Conservation (phyloP, 176 grass and related monocot species). For the Tuctoria greenei region DNA sequence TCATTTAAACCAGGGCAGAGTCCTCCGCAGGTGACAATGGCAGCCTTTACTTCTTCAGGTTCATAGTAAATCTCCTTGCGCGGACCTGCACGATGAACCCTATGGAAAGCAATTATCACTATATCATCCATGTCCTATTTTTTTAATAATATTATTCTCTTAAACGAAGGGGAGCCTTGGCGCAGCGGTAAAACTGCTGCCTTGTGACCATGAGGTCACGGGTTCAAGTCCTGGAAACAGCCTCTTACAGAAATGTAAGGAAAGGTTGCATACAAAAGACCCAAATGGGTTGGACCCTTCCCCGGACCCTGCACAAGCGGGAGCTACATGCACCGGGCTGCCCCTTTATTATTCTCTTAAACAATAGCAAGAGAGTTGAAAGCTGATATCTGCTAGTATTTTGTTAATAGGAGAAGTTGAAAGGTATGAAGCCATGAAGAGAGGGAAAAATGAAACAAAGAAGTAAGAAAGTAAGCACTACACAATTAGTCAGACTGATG, state of each 20-base stretch:
- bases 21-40: conserved; percentile 94
- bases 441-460: neutral
- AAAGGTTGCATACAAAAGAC: too few species aligned
- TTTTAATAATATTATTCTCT: conserved; percentile 2
- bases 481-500: neutral
- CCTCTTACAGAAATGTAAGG: too few species aligned
- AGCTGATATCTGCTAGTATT: neutral
- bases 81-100: conserved; percentile 92
- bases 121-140: neutral
- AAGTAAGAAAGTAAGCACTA: neutral
- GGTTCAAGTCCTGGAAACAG: too few species aligned
- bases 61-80: conserved; percentile 94
- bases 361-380: neutral
- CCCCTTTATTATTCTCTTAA: conserved; percentile 8
- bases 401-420: neutral
- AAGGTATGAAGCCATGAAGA: neutral
- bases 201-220: too few species aligned
- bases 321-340: too few species aligned
- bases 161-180: too few species aligned
- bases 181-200: too few species aligned
- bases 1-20: conserved; percentile 97
- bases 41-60: conserved; percentile 92
- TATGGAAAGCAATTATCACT: conserved; percentile 43
- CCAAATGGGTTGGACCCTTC: too few species aligned
- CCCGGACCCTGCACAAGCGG: too few species aligned